phyloP scores from a whole-genome alignment of 306 rosid species.

The Fragaria nilgerrensis region DNA sequence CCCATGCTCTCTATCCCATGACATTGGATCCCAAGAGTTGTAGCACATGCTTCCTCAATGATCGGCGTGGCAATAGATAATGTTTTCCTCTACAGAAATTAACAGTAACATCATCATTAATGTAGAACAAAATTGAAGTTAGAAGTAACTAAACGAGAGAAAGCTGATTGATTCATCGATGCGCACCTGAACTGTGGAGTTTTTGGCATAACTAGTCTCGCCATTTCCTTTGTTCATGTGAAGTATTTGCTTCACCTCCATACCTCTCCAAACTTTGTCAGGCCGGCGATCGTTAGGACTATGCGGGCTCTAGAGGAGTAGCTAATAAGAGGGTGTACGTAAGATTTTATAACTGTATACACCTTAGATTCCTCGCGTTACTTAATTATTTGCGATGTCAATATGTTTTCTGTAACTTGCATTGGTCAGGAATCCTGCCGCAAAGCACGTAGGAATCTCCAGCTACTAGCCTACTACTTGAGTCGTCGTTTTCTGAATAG shows the following conservation, averaged over 20 bases:
- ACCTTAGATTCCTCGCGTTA: no score
- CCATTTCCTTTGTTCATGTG: conserved; percentile 76
- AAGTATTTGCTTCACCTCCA: conserved; percentile 48
- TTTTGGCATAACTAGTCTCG: conserved; percentile 69
- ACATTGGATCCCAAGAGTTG: not conserved
- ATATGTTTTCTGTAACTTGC: no score
- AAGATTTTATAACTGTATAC: no score
- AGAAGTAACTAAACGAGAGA: not conserved
- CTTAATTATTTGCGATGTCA: no score
- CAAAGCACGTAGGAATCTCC: no score
- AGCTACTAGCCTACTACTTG: no score
- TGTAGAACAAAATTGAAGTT: no score
- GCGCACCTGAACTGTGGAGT: conserved; percentile 53
- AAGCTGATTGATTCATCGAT: not conserved
- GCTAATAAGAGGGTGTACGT: no score
- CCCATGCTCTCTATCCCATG: conserved; percentile 38
- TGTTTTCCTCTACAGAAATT: not conserved
- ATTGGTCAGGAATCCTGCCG: no score
- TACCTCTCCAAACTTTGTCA: not conserved
- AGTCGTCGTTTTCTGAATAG: no score
- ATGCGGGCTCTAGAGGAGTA: no score
- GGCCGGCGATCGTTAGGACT: no score
- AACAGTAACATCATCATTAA: not conserved
- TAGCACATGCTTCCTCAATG: not conserved
- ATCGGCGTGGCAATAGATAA: not conserved